phyloP scores from a whole-genome alignment of 2,329 filamentous ascomycete genomes.

The Aspergillus bombycis region DNA sequence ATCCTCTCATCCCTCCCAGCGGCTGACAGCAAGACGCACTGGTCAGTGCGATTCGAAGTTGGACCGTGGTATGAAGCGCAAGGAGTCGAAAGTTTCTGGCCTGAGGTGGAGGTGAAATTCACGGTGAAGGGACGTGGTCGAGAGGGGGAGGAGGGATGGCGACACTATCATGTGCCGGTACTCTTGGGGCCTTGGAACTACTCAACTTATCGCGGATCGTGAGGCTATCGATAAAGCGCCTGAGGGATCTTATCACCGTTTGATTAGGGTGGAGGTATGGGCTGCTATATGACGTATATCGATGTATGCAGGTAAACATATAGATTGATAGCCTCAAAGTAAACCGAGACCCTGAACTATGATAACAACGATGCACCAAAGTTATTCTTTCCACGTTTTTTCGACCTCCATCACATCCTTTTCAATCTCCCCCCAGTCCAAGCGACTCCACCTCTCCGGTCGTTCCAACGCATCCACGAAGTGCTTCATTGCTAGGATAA shows the following conservation, averaged over 20 bases:
- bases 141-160: constrained; percentile 47
- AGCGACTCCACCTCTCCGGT: constrained; percentile 46
- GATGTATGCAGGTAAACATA: neutral
- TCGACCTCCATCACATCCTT: constrained; percentile 31
- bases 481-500: constrained; percentile 56
- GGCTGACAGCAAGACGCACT: constrained; percentile 45
- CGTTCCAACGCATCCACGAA: constrained; percentile 52
- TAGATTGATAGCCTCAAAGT: neutral
- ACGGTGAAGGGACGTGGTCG: constrained; percentile 48
- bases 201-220: constrained; percentile 55
- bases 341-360: neutral
- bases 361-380: neutral
- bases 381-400: constrained; percentile 25
- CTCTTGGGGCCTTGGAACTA: constrained; percentile 55
- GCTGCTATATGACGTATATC: neutral
- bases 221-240: constrained; percentile 15
- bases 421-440: constrained; percentile 42
- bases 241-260: constrained; percentile 2
- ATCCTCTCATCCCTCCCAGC: constrained; percentile 40
- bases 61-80: constrained; percentile 51
- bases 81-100: constrained; percentile 54
- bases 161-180: constrained; percentile 56
- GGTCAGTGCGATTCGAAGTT: constrained; percentile 50
- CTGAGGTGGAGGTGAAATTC: constrained; percentile 55
- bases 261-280: constrained; percentile 1